Conservation (phyloP, 768 basidiomycete genomes). For the Tephrocybe rancida region DNA sequence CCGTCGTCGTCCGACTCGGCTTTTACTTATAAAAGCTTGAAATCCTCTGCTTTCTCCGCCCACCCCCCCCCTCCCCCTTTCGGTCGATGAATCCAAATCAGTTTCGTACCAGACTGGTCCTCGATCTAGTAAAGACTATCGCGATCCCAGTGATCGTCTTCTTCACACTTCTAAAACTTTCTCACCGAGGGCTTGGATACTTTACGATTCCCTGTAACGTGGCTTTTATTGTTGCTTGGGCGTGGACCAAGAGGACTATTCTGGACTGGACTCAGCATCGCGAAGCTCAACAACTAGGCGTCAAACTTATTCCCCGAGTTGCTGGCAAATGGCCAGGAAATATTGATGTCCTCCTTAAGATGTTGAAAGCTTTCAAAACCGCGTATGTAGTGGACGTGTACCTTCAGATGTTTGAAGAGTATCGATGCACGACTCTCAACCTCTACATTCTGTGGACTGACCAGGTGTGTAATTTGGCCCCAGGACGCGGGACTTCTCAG, state of each 20-base stretch:
- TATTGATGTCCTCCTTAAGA: constrained; percentile 62
- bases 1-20: background rate
- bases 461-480: constrained; percentile 45
- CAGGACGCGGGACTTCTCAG: background rate
- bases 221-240: constrained; percentile 43
- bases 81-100: constrained; percentile 39
- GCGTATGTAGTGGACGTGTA: constrained; percentile 68
- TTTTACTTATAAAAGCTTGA: background rate
- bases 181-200: constrained; percentile 34
- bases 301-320: constrained; percentile 56
- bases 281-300: constrained; percentile 51
- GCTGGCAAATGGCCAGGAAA: constrained; percentile 81
- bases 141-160: constrained; percentile 43
- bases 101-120: constrained; percentile 53
- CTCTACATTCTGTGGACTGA: constrained; percentile 70
- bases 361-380: constrained; percentile 56
- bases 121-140: constrained; percentile 44
- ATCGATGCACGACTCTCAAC: constrained; percentile 71
- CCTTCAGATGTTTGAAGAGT: constrained; percentile 67
- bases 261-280: constrained; percentile 36
- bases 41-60: background rate
- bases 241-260: constrained; percentile 35
- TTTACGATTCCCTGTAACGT: constrained; percentile 38
- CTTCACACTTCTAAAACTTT: constrained; percentile 27
- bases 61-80: background rate